phyloP scores from a whole-genome alignment of 306 rosid species.

The Abrus pulchellus region DNA sequence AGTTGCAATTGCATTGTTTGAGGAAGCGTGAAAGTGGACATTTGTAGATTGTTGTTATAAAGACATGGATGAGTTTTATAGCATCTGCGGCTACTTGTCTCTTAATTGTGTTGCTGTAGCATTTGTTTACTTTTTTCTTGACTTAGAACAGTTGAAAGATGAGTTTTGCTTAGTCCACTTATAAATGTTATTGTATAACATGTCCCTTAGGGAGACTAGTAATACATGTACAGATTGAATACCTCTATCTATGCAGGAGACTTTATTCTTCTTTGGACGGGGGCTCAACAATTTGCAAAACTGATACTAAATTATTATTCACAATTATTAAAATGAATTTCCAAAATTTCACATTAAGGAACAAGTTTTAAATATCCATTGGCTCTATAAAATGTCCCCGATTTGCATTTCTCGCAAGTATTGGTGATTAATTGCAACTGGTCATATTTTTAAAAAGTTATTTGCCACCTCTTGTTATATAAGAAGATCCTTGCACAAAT shows the following conservation, averaged over 20 bases:
- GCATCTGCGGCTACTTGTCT: constrained; percentile 46
- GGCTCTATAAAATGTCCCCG: too few relatives aligned
- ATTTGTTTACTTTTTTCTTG: constrained; percentile 25
- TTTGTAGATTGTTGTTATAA: constrained; percentile 48
- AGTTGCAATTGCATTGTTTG: constrained; percentile 35
- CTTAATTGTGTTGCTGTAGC: constrained; percentile 45
- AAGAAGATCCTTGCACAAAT: not conserved
- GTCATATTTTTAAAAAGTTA: too few relatives aligned
- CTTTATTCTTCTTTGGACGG: constrained; percentile 46
- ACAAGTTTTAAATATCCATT: not conserved
- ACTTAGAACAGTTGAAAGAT: constrained; percentile 1
- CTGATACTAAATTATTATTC: not conserved
- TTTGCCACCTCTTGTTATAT: not conserved
- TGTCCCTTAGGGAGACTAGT: constrained; percentile 38
- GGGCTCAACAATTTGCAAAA: constrained; percentile 22
- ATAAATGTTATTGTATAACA: constrained; percentile 47
- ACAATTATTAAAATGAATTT: not conserved
- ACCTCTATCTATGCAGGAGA: constrained; percentile 44
- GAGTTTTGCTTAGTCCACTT: constrained; percentile 42
- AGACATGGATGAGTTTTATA: constrained; percentile 42
- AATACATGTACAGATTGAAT: constrained; percentile 54
- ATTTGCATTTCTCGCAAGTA: too few relatives aligned
- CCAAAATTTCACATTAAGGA: not conserved
- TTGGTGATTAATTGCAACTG: too few relatives aligned
- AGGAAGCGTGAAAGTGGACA: constrained; percentile 35